These are phyloP conservation scores for Penicillium chermesinum DNA, from an alignment of 495 filamentous ascomycete species.

Conservation along the genomic window DNA sequence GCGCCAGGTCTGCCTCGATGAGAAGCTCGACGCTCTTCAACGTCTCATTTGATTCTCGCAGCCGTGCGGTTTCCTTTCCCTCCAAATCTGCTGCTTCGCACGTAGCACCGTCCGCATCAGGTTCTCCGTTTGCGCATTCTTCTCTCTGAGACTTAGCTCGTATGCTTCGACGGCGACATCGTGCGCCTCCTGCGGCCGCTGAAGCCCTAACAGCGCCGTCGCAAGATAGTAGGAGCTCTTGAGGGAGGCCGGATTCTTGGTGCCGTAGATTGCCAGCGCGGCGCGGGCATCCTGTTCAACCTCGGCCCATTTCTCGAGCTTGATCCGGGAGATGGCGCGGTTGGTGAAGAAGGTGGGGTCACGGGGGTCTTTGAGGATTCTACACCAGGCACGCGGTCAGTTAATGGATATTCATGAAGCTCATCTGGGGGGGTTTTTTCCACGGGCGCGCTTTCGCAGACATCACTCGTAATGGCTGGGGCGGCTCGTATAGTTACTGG, in stretches of 20 bases:
- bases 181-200: constrained; percentile 71
- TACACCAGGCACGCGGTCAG: too few species aligned
- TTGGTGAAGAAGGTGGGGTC: constrained; percentile 66
- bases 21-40: constrained; percentile 44
- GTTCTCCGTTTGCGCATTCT: constrained; percentile 55
- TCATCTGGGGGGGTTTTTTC: too few species aligned
- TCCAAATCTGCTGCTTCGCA: constrained; percentile 68
- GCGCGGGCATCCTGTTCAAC: constrained; percentile 74
- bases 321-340: constrained; percentile 77
- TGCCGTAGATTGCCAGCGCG: constrained; percentile 60
- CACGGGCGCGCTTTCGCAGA: too few species aligned
- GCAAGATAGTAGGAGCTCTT: constrained; percentile 85
- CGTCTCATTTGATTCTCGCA: constrained; percentile 45
- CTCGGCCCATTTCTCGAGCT: constrained; percentile 63
- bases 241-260: constrained; percentile 47
- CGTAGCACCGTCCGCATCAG: constrained; percentile 64
- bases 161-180: constrained; percentile 69
- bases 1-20: constrained; percentile 49
- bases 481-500: not conserved
- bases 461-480: too few species aligned
- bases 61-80: constrained; percentile 41
- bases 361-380: constrained; percentile 44
- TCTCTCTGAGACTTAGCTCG: constrained; percentile 55
- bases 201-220: constrained; percentile 71
- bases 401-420: too few species aligned